Percentiles rank a stretch among this genome's conserved stretches.
Evolutionary conservation across 495 filamentous ascomycete species (phyloP).

Genomic region (Clavariopsis aquatica): DNA sequence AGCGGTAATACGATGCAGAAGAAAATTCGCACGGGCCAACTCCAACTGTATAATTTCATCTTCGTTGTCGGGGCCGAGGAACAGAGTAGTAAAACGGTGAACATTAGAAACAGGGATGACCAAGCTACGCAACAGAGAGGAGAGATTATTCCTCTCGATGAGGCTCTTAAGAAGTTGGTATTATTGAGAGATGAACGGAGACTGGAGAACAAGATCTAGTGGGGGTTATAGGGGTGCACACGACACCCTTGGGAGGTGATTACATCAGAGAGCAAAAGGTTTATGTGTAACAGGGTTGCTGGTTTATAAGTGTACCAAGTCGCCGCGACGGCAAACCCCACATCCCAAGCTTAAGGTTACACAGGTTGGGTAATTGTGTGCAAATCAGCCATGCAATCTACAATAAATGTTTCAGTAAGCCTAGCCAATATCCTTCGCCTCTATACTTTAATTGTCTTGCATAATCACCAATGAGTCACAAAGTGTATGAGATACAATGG

Average conservation of each 20-base stretch:
- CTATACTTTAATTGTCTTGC: no score
- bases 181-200: slow-evolving; percentile 58
- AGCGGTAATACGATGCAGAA: slow-evolving; percentile 92
- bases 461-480: no score
- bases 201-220: slow-evolving; percentile 31
- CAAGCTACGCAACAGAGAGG: slow-evolving; percentile 75
- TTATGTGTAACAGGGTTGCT: not conserved
- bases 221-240: not conserved
- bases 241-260: not conserved
- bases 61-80: slow-evolving; percentile 58
- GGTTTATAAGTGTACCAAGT: no score
- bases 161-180: slow-evolving; percentile 71
- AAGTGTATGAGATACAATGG: no score
- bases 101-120: slow-evolving; percentile 89
- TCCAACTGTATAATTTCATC: slow-evolving; percentile 89
- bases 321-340: no score
- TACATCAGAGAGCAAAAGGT: not conserved
- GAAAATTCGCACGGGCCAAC: slow-evolving; percentile 87
- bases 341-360: no score
- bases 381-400: no score
- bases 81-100: slow-evolving; percentile 68
- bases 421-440: no score
- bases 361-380: no score
- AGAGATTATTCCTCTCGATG: slow-evolving; percentile 70
- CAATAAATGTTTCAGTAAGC: no score